These are phyloP conservation scores for Oenanthe javanica DNA, from an alignment of 140 eudicot species.

Conservation along the genomic window DNA sequence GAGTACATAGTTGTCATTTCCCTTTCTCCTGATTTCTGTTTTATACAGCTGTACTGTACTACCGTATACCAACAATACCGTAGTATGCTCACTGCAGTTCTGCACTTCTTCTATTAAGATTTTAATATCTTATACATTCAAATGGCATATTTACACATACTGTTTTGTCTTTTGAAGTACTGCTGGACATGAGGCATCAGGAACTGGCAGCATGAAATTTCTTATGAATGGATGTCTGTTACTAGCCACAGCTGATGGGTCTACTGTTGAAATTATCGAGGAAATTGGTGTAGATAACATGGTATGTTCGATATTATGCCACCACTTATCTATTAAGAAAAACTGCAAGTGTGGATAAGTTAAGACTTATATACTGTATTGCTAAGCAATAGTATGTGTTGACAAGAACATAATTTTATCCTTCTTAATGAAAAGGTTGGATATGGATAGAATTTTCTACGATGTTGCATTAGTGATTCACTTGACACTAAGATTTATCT, in stretches of 20 bases:
- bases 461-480: constrained; percentile 3
- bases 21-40: neutral
- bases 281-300: constrained; percentile 60
- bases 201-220: constrained; percentile 70
- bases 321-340: neutral
- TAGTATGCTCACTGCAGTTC: neutral
- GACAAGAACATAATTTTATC: neutral
- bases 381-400: neutral
- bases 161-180: constrained; percentile 37
- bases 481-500: neutral
- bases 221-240: constrained; percentile 58
- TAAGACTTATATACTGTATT: neutral
- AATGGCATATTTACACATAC: constrained; percentile 1
- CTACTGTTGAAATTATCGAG: constrained; percentile 50
- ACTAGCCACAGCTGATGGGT: constrained; percentile 57
- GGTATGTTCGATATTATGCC: constrained; percentile 24
- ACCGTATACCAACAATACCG: neutral
- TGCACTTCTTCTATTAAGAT: neutral
- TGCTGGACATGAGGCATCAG: constrained; percentile 67
- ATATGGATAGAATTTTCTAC: neutral
- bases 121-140: neutral
- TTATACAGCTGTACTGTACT: neutral
- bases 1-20: neutral
- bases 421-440: neutral
- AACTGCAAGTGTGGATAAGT: neutral